phyloP scores from a whole-genome alignment of 2,329 filamentous ascomycete genomes.

The Hypomyces perniciosus region DNA sequence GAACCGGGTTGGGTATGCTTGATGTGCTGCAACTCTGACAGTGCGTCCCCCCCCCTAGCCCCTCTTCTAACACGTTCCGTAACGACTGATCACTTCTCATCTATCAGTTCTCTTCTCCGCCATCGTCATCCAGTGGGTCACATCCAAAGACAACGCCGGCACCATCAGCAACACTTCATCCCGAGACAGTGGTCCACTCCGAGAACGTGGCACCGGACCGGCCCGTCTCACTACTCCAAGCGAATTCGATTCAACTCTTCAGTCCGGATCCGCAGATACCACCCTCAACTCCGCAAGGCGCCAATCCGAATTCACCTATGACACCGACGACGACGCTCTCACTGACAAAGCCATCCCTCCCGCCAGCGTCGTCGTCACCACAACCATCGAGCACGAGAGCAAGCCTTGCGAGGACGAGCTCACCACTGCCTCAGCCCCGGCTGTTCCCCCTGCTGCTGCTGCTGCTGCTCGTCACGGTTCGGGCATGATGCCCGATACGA shows the following conservation, averaged over 20 bases:
- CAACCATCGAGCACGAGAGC: slow-evolving; percentile 31
- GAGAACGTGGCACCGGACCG: slow-evolving; percentile 11
- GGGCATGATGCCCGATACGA: neutral
- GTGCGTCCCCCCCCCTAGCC: slow-evolving; percentile 30
- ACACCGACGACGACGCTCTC: slow-evolving; percentile 8
- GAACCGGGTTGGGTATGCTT: slow-evolving; percentile 61
- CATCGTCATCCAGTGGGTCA: slow-evolving; percentile 57
- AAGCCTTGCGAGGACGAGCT: slow-evolving; percentile 17
- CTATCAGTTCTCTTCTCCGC: slow-evolving; percentile 52
- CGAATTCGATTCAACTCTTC: slow-evolving; percentile 13
- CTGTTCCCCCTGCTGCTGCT: neutral
- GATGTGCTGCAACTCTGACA: slow-evolving; percentile 59
- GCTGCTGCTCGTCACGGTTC: neutral
- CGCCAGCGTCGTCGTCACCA: slow-evolving; percentile 30
- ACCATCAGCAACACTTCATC: slow-evolving; percentile 21
- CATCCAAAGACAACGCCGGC: slow-evolving; percentile 38
- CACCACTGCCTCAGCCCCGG: neutral
- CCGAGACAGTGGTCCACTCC: slow-evolving; percentile 9
- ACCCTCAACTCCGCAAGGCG: slow-evolving; percentile 20
- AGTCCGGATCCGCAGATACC: slow-evolving; percentile 21
- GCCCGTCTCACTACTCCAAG: slow-evolving; percentile 6
- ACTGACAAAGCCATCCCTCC: neutral
- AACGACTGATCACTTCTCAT: slow-evolving; percentile 1
- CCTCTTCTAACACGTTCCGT: neutral
- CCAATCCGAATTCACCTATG: slow-evolving; percentile 14